Conservation (phyloP, 257 asterid genomes). For the Capsicum chinense region DNA sequence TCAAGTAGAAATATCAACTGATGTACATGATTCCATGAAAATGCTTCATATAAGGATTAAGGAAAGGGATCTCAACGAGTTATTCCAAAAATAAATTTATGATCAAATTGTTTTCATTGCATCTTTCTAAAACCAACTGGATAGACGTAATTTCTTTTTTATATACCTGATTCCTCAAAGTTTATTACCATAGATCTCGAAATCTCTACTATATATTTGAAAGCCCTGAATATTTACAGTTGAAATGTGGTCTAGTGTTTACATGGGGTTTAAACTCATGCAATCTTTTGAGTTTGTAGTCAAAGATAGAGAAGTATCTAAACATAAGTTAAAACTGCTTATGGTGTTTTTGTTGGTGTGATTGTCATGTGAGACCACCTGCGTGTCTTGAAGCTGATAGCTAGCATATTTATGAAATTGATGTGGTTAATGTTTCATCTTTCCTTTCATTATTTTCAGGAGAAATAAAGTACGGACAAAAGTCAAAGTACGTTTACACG, state of each 20-base stretch:
- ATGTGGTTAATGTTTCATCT: neutral
- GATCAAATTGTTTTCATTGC: neutral
- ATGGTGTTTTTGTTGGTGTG: constrained; percentile 1
- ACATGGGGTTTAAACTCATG: neutral
- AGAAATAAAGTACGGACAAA: neutral
- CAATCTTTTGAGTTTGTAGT: neutral
- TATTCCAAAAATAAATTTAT: neutral
- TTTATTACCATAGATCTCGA: neutral
- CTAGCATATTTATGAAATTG: constrained; percentile 16
- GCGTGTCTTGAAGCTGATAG: neutral
- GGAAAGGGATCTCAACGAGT: neutral
- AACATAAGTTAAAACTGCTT: neutral
- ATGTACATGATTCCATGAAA: neutral
- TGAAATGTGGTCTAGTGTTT: neutral
- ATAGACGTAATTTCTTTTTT: neutral
- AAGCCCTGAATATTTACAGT: constrained; percentile 2
- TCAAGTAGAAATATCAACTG: constrained; percentile 7
- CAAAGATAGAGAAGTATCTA: neutral
- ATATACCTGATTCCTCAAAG: constrained; percentile 21
- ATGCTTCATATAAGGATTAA: neutral
- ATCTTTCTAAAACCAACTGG: neutral
- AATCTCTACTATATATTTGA: neutral
- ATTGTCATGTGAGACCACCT: neutral
- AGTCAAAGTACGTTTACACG: neutral
- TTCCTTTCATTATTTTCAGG: constrained; percentile 13